Base-by-base conservation (phyloP, 1,284 basidiomycete genomes). In the Apiotrichum veenhuisii region DNA sequence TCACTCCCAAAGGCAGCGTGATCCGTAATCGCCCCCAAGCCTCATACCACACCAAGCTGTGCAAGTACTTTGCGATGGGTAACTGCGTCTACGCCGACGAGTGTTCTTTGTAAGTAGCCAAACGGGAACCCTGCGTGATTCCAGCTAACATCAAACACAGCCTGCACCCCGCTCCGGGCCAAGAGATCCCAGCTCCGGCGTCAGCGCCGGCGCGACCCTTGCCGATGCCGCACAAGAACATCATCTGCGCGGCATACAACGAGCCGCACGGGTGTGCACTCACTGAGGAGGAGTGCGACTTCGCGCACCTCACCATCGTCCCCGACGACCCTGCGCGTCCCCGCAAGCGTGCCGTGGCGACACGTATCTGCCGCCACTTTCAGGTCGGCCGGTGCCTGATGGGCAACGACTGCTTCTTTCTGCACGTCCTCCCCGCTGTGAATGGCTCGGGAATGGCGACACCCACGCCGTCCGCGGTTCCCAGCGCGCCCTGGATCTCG, bases 321-420 rank as follows among this genome's bases (percentile, higher is more conserved):
- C 74, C 75, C 5, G 55, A 58, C 10, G 66, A 59, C 0, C 5
- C 45, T 15, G 22, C 52, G 68, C 11, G 63, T 72, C 71, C 3
- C 52, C 70, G 52, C 69, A 73, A 7, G 71, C 65, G 76, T 26
- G 76, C n/a, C n/a, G n/a, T 70, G 12, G 59, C 64, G 40, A 71
- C 72, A 3, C 46, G 46, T 12, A 7, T 37, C 10, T 75, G 73
- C 54, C 52, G 72, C 36, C 76, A 77, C 62, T 77, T 62, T 52
- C 71, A 72, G 52, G 52, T 66, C 1, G 71, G 70, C 0, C 58
- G 63, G 38, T 77, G 76, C 61, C 59, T 54, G 3, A 64, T 72
- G 14, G 76, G 75, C 37, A 71, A 75, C 34, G 58, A 65, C 11
- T 77, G 76, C 54, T 71, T 74, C 57, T 77, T 76, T 49, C 73